phyloP scores from a whole-genome alignment of 176 grass and related monocot genomes.

The Triticum monococcum region DNA sequence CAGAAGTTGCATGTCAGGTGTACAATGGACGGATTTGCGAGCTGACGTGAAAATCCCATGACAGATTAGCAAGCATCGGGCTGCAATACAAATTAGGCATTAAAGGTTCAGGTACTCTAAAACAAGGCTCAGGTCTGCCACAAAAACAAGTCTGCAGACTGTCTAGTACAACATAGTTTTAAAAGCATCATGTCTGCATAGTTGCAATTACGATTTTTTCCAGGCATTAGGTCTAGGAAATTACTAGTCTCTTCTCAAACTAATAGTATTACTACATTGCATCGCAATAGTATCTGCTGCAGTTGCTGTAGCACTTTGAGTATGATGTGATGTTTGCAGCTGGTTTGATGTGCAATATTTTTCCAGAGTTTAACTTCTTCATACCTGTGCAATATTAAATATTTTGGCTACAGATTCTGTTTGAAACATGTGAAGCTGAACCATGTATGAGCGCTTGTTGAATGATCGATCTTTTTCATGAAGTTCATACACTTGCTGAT shows the following conservation, averaged over 20 bases:
- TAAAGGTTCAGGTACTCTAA: not conserved
- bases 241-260: not conserved
- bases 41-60: not conserved
- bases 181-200: not conserved
- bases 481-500: conserved; percentile 6
- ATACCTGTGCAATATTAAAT: not conserved
- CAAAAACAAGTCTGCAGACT: not conserved
- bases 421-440: not conserved
- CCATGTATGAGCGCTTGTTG: not conserved
- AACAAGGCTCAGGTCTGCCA: not conserved
- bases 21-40: not conserved
- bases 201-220: not conserved
- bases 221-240: not conserved
- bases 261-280: not conserved
- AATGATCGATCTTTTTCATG: not conserved
- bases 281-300: not conserved
- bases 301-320: not conserved
- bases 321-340: not conserved
- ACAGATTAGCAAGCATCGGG: not conserved
- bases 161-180: not conserved
- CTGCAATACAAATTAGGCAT: not conserved
- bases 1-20: not conserved
- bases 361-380: not conserved
- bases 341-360: not conserved
- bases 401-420: no score